phyloP scores from a whole-genome alignment of 2,329 filamentous ascomycete genomes.

The Elsinoe fawcettii region DNA sequence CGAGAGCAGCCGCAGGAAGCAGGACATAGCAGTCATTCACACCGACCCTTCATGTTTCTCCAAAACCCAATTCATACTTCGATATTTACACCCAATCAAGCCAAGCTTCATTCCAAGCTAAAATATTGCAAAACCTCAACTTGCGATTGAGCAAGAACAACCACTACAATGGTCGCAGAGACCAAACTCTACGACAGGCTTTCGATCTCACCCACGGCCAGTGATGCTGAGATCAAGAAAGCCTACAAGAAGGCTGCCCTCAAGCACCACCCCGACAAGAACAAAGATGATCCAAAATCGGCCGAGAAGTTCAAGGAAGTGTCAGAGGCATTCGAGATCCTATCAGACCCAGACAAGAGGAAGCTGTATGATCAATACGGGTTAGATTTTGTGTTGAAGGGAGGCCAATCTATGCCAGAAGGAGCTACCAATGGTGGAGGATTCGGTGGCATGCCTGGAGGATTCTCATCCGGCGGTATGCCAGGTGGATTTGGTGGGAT shows the following conservation, averaged over 20 bases:
- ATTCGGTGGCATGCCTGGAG: conserved; percentile 48
- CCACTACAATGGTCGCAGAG: conserved; percentile 74
- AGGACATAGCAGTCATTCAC: background rate
- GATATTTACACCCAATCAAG: background rate
- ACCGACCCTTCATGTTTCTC: background rate
- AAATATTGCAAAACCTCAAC: background rate
- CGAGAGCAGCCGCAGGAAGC: conserved; percentile 8
- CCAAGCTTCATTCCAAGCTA: background rate
- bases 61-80: background rate
- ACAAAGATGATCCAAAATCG: conserved; percentile 79
- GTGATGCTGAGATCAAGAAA: conserved; percentile 95
- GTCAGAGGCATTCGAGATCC: conserved; percentile 95
- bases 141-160: conserved; percentile 1
- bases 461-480: conserved; percentile 25
- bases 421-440: conserved; percentile 41
- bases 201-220: conserved; percentile 66
- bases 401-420: conserved; percentile 61
- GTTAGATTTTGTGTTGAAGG: conserved; percentile 82
- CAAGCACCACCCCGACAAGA: conserved; percentile 88
- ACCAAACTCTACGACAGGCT: conserved; percentile 91
- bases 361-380: conserved; percentile 93
- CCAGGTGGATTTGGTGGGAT: conserved; percentile 43
- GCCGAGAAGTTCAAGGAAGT: conserved; percentile 97
- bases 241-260: conserved; percentile 84
- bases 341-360: conserved; percentile 93